Percentiles rank a stretch among this genome's conserved stretches.
These are phyloP conservation scores for Yarrowia hollandica DNA, from an alignment of 805 yeast species.

Conservation along the genomic window DNA sequence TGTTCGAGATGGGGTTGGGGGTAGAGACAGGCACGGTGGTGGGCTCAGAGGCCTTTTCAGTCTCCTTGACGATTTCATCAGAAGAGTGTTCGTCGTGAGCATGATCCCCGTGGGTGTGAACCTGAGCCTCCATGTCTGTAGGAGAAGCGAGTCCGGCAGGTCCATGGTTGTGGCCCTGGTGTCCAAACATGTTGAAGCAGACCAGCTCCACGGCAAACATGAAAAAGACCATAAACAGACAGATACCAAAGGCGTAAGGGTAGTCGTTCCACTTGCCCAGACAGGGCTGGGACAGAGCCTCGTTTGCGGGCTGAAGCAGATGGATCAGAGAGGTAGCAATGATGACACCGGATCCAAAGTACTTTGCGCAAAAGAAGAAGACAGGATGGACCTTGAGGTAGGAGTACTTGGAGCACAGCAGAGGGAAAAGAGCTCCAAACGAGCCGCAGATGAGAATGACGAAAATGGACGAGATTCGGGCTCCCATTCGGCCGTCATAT, in stretches of 20 bases:
- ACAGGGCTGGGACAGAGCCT: slow-evolving; percentile 33
- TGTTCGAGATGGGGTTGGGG: slow-evolving; percentile 3
- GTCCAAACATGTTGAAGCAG: slow-evolving; percentile 31
- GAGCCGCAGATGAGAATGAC: slow-evolving; percentile 56
- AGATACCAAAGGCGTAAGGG: slow-evolving; percentile 60
- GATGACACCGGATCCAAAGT: slow-evolving; percentile 76
- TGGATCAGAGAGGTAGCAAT: slow-evolving; percentile 76
- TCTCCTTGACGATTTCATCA: slow-evolving; percentile 4
- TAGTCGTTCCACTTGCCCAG: slow-evolving; percentile 48
- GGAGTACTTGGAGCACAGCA: slow-evolving; percentile 36
- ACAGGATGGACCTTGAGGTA: slow-evolving; percentile 37
- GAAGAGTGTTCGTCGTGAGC: slow-evolving; percentile 6
- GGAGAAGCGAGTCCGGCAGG: slow-evolving; percentile 31
- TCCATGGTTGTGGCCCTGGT: slow-evolving; percentile 34
- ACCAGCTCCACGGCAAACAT: slow-evolving; percentile 35
- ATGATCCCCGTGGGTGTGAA: neutral
- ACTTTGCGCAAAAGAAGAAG: slow-evolving; percentile 43
- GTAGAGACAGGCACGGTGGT: neutral
- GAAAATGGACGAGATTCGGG: slow-evolving; percentile 58
- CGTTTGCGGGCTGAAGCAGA: slow-evolving; percentile 48
- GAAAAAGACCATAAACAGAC: slow-evolving; percentile 49
- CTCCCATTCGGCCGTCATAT: slow-evolving; percentile 49
- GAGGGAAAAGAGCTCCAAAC: slow-evolving; percentile 50
- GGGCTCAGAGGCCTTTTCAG: neutral
- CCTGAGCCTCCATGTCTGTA: neutral